Base-by-base conservation (phyloP, 805 yeast genomes). In the Wickerhamiella vanderwaltii region DNA sequence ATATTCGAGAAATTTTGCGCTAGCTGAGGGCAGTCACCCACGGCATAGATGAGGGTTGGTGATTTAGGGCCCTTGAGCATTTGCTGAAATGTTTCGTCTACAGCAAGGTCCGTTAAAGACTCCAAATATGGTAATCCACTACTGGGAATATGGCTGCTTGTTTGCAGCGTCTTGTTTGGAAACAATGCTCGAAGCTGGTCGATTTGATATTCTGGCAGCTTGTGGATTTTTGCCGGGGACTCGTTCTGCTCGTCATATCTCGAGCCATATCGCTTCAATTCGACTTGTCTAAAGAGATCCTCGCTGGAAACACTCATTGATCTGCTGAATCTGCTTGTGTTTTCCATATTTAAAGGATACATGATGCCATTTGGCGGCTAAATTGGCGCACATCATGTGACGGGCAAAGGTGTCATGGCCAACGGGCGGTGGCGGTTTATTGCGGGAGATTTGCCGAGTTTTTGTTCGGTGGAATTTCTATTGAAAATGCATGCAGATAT, bases 91-190 rank as follows among this genome's bases (percentile, higher is more conserved):
- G 39, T 28, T 17, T 34, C 22, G 13, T 41, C 35, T 13, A 35
- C 39, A 3, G 44, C 34, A n/a, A 35, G 9, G 12, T 41, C 39
- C 2, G 35, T 41, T 22, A 41, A 23, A 9, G 39, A 34, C 28
- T 41, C 44, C 3, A 41, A 31, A 25, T 41, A 41, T 1, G 40
- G 35, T 4, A 41, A 28, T 6, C 44, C 44, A 12, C 39, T 29
- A 5, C 34, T 7, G 6, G 38, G 25, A 3, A 23, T 6, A 4
- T 23, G 12, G 4, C 9, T 15, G 15, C 19, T 30, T n/a, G 24
- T n/a, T n/a, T 5, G 12, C 3, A 38, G 25, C n/a, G 13, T 20
- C 12, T 22, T 18, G 13, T 30, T 13, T 4, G 41, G 41, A 16
- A 38, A 38, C 2, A 38, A 32, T 13, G 41, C n/a, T 15, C 29